Evolutionary conservation across 768 basidiomycete species (phyloP).

Genomic region (Boletales sp.): DNA sequence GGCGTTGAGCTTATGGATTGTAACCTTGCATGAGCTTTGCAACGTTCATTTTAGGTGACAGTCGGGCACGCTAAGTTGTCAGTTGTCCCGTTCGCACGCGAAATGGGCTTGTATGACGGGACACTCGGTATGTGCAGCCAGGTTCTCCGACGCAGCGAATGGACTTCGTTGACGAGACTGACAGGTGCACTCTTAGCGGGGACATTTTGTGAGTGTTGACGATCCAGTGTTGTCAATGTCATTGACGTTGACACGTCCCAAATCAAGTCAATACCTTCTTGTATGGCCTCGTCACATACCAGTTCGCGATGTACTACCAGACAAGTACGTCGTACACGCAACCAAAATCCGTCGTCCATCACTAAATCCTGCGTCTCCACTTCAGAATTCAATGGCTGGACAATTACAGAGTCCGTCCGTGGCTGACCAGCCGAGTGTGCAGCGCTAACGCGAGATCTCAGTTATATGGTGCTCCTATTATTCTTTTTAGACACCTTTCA

Average conservation of each 20-base stretch:
- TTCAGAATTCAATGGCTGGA: constrained; percentile 12
- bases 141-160: too few relatives aligned
- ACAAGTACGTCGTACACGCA: constrained; percentile 5
- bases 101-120: too few relatives aligned
- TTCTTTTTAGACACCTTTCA: constrained; percentile 14
- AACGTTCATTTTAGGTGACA: too few relatives aligned
- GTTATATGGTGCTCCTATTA: constrained; percentile 12
- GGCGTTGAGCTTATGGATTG: too few relatives aligned
- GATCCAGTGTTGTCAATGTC: not conserved
- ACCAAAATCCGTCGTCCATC: not conserved
- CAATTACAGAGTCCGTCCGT: not conserved
- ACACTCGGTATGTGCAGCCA: too few relatives aligned
- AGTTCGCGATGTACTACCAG: constrained; percentile 38
- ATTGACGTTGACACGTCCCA: not conserved
- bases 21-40: too few relatives aligned
- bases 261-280: constrained; percentile 22
- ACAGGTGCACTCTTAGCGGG: constrained; percentile 13
- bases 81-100: too few relatives aligned
- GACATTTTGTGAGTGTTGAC: constrained; percentile 10
- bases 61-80: too few relatives aligned
- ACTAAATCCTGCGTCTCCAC: not conserved
- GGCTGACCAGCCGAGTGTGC: not conserved
- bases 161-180: not conserved
- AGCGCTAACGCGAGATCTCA: not conserved
- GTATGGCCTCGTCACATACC: constrained; percentile 40